Base-by-base conservation (phyloP, 2,329 filamentous ascomycete species). In the Beauveria sp. region DNA sequence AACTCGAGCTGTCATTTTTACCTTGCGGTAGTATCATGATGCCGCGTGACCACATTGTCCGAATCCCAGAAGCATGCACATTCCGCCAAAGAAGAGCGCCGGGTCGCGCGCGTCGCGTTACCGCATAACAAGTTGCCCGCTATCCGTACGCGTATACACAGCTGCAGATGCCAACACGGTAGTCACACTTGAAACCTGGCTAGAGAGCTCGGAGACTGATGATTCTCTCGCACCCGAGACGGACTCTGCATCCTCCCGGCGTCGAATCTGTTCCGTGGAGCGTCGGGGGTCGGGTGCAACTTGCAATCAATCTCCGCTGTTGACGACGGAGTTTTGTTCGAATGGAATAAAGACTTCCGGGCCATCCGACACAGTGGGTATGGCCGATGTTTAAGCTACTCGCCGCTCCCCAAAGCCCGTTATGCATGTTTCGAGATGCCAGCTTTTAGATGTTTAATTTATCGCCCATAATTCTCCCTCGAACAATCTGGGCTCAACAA, bases 301-400 rank as follows among this genome's bases (percentile, higher is more conserved):
- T 44, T 24, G 14, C 34, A 7, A 24, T 50, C 37, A 59, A 52
- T 59, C 44, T 59, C 56, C 56, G 56, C 24, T 3, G 37, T 43
- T 52, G 24, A n/a, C 24, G 24, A 48, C 56, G 56, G 56, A 59
- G 20, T 44, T 59, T 28, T 48, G n/a, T 6, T 43, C 26, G 30
- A 43, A 12, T 28, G 56, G 14, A 26, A 30, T 10, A 41, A 37
- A 37, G 34, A 37, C 34, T 28, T 44, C 56, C 56, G 56, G 24
- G 47, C 34, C 24, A 52, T 59, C 56, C 56, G 56, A 43, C 10
- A 9, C 18, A 6, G 56, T 59, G 56, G 56, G 37, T 40, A 57
- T 52, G 10, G 24, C 16, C 8, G 20, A 10, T 12, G 3, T n/a
- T 14, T 26, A 24, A 41, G 44, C 44, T 26, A 12, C 3, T 50